These are phyloP conservation scores for Gillenia trifoliata DNA, from an alignment of 306 rosid species.

Conservation along the genomic window DNA sequence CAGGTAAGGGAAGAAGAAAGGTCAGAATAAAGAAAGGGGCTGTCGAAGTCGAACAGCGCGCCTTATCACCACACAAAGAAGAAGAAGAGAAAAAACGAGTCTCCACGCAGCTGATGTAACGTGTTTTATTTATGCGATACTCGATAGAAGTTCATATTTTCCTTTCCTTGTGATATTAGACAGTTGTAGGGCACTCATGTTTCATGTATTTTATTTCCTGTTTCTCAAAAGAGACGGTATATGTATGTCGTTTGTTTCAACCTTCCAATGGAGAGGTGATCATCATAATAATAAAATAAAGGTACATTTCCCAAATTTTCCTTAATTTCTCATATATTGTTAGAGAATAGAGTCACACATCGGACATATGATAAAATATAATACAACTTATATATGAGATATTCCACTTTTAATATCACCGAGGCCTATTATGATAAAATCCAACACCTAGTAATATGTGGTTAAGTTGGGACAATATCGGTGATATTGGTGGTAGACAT, in stretches of 20 bases:
- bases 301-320: constrained; percentile 16
- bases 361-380: too few species aligned
- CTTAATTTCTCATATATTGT: not conserved
- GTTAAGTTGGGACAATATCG: too few species aligned
- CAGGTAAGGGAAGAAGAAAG: constrained; percentile 34
- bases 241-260: constrained; percentile 26
- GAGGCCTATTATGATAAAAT: too few species aligned
- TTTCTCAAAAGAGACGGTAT: not conserved
- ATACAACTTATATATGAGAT: too few species aligned
- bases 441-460: too few species aligned
- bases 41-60: constrained; percentile 11
- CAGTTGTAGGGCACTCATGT: constrained; percentile 21
- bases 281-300: constrained; percentile 24
- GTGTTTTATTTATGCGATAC: not conserved
- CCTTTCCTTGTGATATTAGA: not conserved
- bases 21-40: constrained; percentile 48
- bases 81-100: constrained; percentile 14
- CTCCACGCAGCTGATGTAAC: constrained; percentile 11
- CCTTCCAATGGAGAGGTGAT: constrained; percentile 31
- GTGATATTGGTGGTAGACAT: too few species aligned
- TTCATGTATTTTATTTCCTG: not conserved
- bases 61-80: not conserved
- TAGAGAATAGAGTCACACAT: too few species aligned
- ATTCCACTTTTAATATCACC: too few species aligned
- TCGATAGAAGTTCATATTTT: not conserved